Percentiles rank a stretch among this genome's conserved stretches.
Evolutionary conservation across 805 yeast genomes (phyloP).

Genomic region (Candida hungchunana): DNA sequence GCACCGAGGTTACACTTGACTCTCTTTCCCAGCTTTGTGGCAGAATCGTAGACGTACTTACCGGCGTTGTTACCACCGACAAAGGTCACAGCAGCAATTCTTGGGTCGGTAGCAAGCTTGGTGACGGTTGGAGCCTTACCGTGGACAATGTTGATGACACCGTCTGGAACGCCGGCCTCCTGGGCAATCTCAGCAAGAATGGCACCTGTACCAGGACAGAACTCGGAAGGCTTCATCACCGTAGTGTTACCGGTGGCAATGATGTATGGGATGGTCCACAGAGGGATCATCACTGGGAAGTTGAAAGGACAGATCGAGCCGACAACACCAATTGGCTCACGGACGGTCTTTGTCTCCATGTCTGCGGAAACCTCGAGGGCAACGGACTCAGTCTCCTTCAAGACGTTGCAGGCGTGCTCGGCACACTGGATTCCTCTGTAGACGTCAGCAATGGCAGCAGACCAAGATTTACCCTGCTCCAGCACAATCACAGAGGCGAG

Average conservation of each 20-base stretch:
- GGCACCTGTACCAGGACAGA: constrained; percentile 81
- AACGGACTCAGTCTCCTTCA: constrained; percentile 60
- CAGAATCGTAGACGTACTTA: constrained; percentile 62
- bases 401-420: constrained; percentile 66
- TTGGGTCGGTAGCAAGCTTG: constrained; percentile 64
- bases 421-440: constrained; percentile 78
- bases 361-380: constrained; percentile 63
- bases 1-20: constrained; percentile 80
- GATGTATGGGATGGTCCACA: constrained; percentile 52
- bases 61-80: constrained; percentile 82
- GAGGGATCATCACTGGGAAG: constrained; percentile 79
- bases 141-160: constrained; percentile 68
- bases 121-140: constrained; percentile 72
- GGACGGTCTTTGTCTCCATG: constrained; percentile 69
- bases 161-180: constrained; percentile 74
- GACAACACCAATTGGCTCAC: constrained; percentile 72
- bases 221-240: constrained; percentile 65
- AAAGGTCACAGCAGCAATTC: constrained; percentile 72
- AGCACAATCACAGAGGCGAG: constrained; percentile 60
- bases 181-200: constrained; percentile 66
- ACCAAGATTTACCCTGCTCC: constrained; percentile 75
- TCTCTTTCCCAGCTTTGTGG: constrained; percentile 64
- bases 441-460: constrained; percentile 73
- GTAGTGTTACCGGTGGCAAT: constrained; percentile 74
- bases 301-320: constrained; percentile 79